Percentiles rank a stretch among this genome's conserved stretches.
phyloP scores from a whole-genome alignment of 768 basidiomycete genomes.

The Rhizopogon vinicolor region DNA sequence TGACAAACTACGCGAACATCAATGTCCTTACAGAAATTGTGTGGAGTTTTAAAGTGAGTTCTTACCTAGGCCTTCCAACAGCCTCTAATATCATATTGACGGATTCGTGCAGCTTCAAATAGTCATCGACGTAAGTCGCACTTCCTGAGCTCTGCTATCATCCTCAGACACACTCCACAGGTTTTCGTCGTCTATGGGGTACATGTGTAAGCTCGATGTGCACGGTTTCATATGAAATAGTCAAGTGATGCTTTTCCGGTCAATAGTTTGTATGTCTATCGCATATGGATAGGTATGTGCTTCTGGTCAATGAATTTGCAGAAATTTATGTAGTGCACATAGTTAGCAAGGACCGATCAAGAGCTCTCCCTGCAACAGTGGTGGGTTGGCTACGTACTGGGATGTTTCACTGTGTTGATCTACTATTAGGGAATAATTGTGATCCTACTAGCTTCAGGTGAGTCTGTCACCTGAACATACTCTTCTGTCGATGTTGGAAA shows the following conservation, averaged over 20 bases:
- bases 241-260: background rate
- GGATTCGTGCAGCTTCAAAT: background rate
- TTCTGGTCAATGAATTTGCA: background rate
- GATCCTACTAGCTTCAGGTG: background rate
- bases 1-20: constrained; percentile 29
- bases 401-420: background rate
- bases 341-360: background rate
- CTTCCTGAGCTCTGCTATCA: background rate
- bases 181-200: background rate
- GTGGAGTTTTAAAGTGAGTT: constrained; percentile 15
- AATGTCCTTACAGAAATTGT: constrained; percentile 20
- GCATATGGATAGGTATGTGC: constrained; percentile 1
- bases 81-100: background rate
- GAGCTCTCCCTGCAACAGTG: background rate
- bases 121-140: background rate
- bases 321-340: background rate
- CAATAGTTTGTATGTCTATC: background rate
- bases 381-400: background rate
- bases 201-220: background rate
- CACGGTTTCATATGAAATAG: background rate
- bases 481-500: background rate
- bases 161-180: background rate
- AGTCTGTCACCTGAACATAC: background rate
- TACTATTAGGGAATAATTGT: background rate
- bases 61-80: background rate